A percentile compares a stretch with the other conserved stretches of the same genome.
These are phyloP conservation scores for Jaapia argillacea DNA, from an alignment of 768 basidiomycete genomes.

Conservation along the genomic window DNA sequence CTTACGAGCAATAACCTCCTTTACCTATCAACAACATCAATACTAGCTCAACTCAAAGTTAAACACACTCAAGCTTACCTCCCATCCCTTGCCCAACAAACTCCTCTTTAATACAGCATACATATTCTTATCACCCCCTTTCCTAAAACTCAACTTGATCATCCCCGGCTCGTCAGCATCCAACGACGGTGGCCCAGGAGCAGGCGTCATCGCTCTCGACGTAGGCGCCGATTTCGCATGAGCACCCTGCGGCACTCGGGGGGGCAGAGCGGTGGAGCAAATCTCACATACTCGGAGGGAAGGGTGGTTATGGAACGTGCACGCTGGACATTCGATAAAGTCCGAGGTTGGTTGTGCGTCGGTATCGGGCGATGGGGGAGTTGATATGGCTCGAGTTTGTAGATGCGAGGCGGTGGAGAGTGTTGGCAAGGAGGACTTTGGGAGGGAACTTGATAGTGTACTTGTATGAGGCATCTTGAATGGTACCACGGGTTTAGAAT, in stretches of 20 bases:
- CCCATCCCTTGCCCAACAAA: constrained; percentile 68
- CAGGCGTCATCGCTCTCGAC: constrained; percentile 48
- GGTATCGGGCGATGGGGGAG: too few species aligned
- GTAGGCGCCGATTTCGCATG: constrained; percentile 51
- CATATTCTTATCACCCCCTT: constrained; percentile 78
- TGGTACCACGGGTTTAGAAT: too few species aligned
- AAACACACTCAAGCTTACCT: too few species aligned
- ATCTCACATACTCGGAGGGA: constrained; percentile 74
- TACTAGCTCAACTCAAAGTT: too few species aligned
- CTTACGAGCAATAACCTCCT: too few species aligned
- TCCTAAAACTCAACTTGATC: constrained; percentile 84
- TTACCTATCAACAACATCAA: too few species aligned
- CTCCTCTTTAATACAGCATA: constrained; percentile 70
- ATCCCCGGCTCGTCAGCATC: constrained; percentile 31
- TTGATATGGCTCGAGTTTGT: too few species aligned
- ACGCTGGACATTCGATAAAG: constrained; percentile 65
- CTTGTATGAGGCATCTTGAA: too few species aligned
- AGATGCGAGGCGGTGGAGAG: too few species aligned
- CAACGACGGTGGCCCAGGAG: constrained; percentile 20
- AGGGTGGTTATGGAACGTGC: constrained; percentile 88
- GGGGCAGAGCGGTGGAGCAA: constrained; percentile 62
- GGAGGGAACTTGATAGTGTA: too few species aligned
- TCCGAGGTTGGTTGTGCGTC: too few species aligned
- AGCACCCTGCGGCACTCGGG: constrained; percentile 13
- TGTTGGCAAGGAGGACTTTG: too few species aligned